A percentile compares a stretch with the other conserved stretches of the same genome.
These are phyloP conservation scores for Thuja plicata DNA, from an alignment of 83 land plant species.

Conservation along the genomic window DNA sequence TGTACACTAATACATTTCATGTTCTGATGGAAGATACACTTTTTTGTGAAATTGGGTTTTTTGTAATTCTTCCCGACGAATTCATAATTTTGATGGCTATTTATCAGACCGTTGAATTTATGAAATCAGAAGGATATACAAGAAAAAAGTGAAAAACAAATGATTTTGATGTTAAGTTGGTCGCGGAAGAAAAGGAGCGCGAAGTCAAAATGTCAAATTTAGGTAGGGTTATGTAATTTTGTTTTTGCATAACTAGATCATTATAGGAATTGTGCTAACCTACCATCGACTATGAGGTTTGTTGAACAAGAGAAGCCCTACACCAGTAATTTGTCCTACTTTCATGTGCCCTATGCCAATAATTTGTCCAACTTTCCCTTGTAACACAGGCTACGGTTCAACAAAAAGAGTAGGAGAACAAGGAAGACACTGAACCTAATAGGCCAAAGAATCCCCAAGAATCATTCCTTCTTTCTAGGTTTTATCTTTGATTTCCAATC, in stretches of 20 bases:
- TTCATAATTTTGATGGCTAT: too few species aligned
- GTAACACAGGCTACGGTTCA: slow-evolving; percentile 22
- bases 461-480: slow-evolving; percentile 75
- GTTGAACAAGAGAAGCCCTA: slow-evolving; percentile 76
- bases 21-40: too few species aligned
- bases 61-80: too few species aligned
- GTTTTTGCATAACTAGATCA: not conserved
- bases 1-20: too few species aligned
- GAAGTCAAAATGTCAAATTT: too few species aligned
- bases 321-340: slow-evolving; percentile 46
- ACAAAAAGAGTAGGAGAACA: slow-evolving; percentile 39
- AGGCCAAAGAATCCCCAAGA: slow-evolving; percentile 84
- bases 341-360: too few species aligned
- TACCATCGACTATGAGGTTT: slow-evolving; percentile 34
- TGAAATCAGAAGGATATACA: too few species aligned
- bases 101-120: too few species aligned
- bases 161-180: too few species aligned
- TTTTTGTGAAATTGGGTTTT: too few species aligned
- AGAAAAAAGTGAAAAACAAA: too few species aligned
- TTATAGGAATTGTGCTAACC: not conserved
- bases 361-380: not conserved
- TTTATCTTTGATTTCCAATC: not conserved
- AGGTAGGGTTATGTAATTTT: not conserved
- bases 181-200: too few species aligned
- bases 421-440: slow-evolving; percentile 57